Evolutionary conservation across 371 early-diverging fungal species (phyloP).

Genomic region (Zychaea mexicana): DNA sequence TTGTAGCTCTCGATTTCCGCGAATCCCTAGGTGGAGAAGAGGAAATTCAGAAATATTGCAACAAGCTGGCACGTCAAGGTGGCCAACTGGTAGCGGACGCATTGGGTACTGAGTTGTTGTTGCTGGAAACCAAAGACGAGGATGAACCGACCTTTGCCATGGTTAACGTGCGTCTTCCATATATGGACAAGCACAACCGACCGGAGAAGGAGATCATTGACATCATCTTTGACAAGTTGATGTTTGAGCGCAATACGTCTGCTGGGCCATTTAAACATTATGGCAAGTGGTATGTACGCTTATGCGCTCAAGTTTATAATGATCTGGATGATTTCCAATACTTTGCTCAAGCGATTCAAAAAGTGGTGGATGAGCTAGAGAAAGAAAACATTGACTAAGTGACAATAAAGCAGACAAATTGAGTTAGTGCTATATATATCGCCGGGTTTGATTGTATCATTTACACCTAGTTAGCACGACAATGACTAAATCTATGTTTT

Average conservation of each 20-base stretch:
- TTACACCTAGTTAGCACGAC: too few relatives aligned
- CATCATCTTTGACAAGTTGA: slow-evolving; percentile 37
- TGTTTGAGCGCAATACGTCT: slow-evolving; percentile 46
- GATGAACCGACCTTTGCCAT: slow-evolving; percentile 46
- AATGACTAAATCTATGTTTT: too few relatives aligned
- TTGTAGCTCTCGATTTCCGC: slow-evolving; percentile 53
- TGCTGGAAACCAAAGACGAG: slow-evolving; percentile 54
- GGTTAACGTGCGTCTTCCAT: slow-evolving; percentile 63
- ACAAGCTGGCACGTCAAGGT: slow-evolving; percentile 55
- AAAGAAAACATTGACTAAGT: too few relatives aligned
- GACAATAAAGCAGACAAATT: too few relatives aligned
- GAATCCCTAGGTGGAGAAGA: slow-evolving; percentile 58
- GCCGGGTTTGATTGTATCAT: too few relatives aligned
- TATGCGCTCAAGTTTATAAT: slow-evolving; percentile 64
- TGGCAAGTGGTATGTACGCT: slow-evolving; percentile 53
- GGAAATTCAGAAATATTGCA: slow-evolving; percentile 56
- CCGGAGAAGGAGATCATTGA: slow-evolving; percentile 10
- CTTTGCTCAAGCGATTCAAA: not conserved
- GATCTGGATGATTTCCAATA: slow-evolving; percentile 52
- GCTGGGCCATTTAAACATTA: slow-evolving; percentile 47
- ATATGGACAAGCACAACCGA: slow-evolving; percentile 17
- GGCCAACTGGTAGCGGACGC: slow-evolving; percentile 59
- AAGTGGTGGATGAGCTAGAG: not conserved
- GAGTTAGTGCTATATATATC: too few relatives aligned
- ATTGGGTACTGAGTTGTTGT: slow-evolving; percentile 58